Evolutionary conservation across 306 rosid genomes (phyloP), one percentile per base, ranked within the genome.

Genomic region (Ormosia emarginata): DNA sequence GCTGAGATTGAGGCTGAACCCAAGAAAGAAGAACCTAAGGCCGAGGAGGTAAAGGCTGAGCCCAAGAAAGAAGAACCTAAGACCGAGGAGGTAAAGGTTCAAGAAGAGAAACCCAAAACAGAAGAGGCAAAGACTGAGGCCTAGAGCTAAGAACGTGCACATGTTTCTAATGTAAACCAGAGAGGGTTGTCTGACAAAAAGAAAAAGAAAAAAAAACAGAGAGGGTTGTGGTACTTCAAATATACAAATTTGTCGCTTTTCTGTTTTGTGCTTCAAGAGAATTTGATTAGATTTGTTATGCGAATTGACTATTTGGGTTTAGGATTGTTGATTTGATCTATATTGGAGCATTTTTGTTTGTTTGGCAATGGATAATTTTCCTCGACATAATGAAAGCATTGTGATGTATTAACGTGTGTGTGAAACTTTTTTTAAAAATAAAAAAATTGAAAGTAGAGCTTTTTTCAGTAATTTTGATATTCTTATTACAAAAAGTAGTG

Each of bases 41-140:
- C 40, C 0, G 46, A 62, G 43, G 84, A 63, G 7, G 65, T 61
- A 17, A 72, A 81, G 47, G 43, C 5, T 7, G 74, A 81, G 24
- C n/a, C 84, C 5, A 37, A 61, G 44, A 43, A 37, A 53, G 34
- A 32, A 40, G 55, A 74, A 8, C 49, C 77, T 2, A 46, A 71
- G 8, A 36, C 5, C 0, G 70, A 70, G 4, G 75, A 63, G 4
- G 41, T 50, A 5, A 77, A 83, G 14, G 65, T 46, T 66, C 50
- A 79, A 57, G 87, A 79, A 50, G 84, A 80, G 55, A 52, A 79
- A 14, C 69, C 84, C 39, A 53, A 68, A 39, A 17, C 65, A 68
- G 82, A 70, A 61, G 84, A 49, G n/a, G 32, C 72, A 65, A 46
- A 65, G 33, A 10, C 1, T 0, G 47, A 41, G 12, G 85, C 76